phyloP scores from a whole-genome alignment of 768 basidiomycete genomes.

The Lentinus brumalis region DNA sequence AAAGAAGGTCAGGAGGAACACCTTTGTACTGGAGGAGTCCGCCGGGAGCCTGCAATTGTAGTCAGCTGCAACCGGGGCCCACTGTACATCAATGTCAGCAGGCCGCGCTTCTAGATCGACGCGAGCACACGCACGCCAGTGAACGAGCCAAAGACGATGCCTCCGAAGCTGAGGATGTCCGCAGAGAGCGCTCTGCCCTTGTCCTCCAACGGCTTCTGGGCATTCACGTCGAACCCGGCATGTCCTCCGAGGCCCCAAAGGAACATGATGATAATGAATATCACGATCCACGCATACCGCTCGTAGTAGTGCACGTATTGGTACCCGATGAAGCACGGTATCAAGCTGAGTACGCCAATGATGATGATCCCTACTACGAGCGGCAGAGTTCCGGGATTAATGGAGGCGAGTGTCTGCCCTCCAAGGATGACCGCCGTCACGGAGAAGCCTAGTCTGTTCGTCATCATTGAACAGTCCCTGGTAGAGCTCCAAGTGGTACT shows the following conservation, averaged over 20 bases:
- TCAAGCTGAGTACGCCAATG: conserved; percentile 41
- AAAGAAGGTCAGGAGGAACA: conserved; percentile 53
- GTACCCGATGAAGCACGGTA: conserved; percentile 52
- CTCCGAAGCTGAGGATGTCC: conserved; percentile 54
- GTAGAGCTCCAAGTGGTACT: background rate
- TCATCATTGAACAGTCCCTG: background rate
- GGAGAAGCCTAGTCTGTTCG: conserved; percentile 48
- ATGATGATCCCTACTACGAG: conserved; percentile 53
- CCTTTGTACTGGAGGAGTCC: conserved; percentile 41
- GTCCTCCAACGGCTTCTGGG: conserved; percentile 45
- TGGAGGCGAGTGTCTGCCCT: conserved; percentile 50
- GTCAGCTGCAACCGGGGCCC: conserved; percentile 56
- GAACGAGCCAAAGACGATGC: conserved; percentile 50
- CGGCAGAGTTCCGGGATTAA: conserved; percentile 45
- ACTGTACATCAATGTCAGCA: conserved; percentile 23
- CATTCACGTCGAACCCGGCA: conserved; percentile 47
- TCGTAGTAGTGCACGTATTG: conserved; percentile 51
- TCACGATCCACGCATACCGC: conserved; percentile 56
- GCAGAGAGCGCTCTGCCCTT: conserved; percentile 46
- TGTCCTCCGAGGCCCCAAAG: conserved; percentile 52
- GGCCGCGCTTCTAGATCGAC: background rate
- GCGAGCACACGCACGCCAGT: conserved; percentile 40
- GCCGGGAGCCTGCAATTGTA: conserved; percentile 54
- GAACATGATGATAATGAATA: conserved; percentile 49
- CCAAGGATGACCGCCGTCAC: conserved; percentile 53